Percentiles rank a stretch among this genome's conserved stretches.
Conservation (phyloP, 306 rosid species). For the Benincasa hispida region DNA sequence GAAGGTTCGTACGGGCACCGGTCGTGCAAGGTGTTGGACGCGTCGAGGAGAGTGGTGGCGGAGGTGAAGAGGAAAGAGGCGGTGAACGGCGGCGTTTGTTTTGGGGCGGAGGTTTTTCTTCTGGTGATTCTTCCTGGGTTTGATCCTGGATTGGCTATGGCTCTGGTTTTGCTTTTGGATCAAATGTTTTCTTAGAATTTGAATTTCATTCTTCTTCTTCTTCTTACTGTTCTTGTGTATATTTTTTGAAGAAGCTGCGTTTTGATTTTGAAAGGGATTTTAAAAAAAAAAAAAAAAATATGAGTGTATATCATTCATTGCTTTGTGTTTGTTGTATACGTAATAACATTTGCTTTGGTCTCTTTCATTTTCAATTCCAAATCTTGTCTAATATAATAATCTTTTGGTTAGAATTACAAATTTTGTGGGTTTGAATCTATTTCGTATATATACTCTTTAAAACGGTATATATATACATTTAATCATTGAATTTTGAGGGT, state of each 20-base stretch:
- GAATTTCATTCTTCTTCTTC: neutral
- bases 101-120: slow-evolving; percentile 63
- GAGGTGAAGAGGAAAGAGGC: slow-evolving; percentile 66
- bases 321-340: neutral
- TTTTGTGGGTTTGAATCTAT: too few relatives aligned
- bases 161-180: slow-evolving; percentile 54
- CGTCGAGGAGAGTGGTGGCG: slow-evolving; percentile 38
- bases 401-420: too few relatives aligned
- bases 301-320: neutral
- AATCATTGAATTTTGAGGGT: too few relatives aligned
- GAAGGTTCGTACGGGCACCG: slow-evolving; percentile 56
- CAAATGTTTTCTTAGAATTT: slow-evolving; percentile 46
- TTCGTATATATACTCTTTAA: too few relatives aligned
- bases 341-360: neutral
- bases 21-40: slow-evolving; percentile 58
- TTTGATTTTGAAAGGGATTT: neutral
- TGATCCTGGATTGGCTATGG: slow-evolving; percentile 69
- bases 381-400: neutral
- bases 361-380: neutral
- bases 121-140: slow-evolving; percentile 49
- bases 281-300: too few relatives aligned
- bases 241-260: neutral
- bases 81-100: slow-evolving; percentile 34
- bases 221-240: neutral
- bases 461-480: too few relatives aligned